A percentile compares a stretch with the other conserved stretches of the same genome.
These are phyloP conservation scores for Astrephomene gubernaculifera DNA, from an alignment of 139 green algal species.

Conservation along the genomic window DNA sequence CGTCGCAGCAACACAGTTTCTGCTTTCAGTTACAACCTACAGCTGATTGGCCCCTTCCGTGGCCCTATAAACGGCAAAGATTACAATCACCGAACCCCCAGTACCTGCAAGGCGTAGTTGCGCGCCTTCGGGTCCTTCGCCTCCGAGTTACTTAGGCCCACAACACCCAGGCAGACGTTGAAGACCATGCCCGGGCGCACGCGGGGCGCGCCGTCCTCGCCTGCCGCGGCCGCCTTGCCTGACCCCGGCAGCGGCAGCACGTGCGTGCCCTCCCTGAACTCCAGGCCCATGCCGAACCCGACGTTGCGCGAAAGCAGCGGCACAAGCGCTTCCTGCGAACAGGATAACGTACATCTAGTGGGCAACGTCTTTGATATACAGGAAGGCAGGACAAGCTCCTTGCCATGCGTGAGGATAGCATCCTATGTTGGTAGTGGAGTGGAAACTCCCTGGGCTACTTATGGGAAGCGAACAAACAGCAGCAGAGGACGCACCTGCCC, in stretches of 20 bases:
- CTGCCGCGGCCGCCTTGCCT: conserved; percentile 20
- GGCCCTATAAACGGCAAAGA: no score
- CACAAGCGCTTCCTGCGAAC: conserved; percentile 71
- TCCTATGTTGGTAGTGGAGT: no score
- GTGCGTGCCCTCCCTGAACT: conserved; percentile 74
- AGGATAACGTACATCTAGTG: no score
- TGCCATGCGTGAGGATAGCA: no score
- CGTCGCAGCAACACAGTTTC: no score
- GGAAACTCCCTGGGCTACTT: conserved; percentile 20
- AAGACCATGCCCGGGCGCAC: conserved; percentile 75
- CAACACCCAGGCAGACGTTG: conserved; percentile 70
- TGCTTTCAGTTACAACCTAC: no score
- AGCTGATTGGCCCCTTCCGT: no score
- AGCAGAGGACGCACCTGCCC: conserved; percentile 51
- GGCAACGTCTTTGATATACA: no score
- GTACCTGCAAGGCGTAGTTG: conserved; percentile 71
- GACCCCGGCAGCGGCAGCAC: conserved; percentile 37
- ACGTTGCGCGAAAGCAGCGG: conserved; percentile 86
- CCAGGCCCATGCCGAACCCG: conserved; percentile 93
- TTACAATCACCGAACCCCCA: no score
- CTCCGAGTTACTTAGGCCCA: conserved; percentile 43
- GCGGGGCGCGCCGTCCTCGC: conserved; percentile 13
- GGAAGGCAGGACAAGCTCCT: no score
- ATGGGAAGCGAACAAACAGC: no score
- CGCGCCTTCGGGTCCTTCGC: conserved; percentile 39